Evolutionary conservation across 192 early-diverging fungal genomes (phyloP).

Genomic region (Coemansia aciculifera): DNA sequence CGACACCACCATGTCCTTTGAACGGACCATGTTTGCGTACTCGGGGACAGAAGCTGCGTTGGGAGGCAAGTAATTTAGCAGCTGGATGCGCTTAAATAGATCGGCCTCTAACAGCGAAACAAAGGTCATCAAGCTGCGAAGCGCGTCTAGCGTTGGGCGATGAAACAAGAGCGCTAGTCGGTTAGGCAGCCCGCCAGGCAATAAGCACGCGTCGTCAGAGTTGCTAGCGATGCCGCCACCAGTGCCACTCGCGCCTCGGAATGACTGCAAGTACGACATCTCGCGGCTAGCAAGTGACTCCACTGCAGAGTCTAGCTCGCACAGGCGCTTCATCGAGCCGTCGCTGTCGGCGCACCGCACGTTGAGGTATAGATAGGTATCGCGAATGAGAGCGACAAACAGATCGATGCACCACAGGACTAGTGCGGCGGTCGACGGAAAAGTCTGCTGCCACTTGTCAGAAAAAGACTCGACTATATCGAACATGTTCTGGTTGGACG

Average conservation of each 20-base stretch:
- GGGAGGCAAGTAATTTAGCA: constrained; percentile 36
- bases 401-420: constrained; percentile 54
- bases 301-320: constrained; percentile 28
- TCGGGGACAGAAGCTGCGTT: constrained; percentile 34
- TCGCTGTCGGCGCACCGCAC: constrained; percentile 41
- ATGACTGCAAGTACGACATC: constrained; percentile 15
- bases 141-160: constrained; percentile 43
- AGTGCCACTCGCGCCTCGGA: constrained; percentile 17
- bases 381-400: constrained; percentile 46
- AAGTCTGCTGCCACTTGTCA: constrained; percentile 31
- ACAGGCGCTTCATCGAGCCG: constrained; percentile 37
- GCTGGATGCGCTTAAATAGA: constrained; percentile 33
- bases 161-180: constrained; percentile 50
- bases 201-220: constrained; percentile 10
- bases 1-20: constrained; percentile 43
- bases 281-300: constrained; percentile 18
- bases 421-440: constrained; percentile 44
- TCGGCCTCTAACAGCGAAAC: constrained; percentile 31
- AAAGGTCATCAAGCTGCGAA: constrained; percentile 48
- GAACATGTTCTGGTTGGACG: constrained; percentile 12
- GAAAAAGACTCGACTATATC: constrained; percentile 32
- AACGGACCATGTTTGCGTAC: constrained; percentile 22
- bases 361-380: constrained; percentile 49
- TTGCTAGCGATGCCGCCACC: neutral
- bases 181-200: constrained; percentile 40